A percentile compares a stretch with the other conserved stretches of the same genome.
phyloP scores from a whole-genome alignment of 495 filamentous ascomycete genomes.

The Eremomyces bilateralis region DNA sequence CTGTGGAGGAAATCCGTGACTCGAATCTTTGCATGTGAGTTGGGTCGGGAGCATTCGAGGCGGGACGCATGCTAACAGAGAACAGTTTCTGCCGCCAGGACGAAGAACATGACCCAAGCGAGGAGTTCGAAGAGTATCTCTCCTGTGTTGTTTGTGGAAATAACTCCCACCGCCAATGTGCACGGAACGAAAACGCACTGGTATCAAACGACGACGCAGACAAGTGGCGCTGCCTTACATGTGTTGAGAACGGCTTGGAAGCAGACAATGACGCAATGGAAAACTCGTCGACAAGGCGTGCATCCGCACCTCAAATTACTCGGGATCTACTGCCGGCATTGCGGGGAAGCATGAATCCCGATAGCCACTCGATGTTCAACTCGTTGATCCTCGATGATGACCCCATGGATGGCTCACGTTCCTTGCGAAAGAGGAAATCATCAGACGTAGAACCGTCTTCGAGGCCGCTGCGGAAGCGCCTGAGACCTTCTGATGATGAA shows the following conservation, averaged over 20 bases:
- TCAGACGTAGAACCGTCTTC: conserved; percentile 29
- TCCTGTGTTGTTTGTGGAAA: conserved; percentile 64
- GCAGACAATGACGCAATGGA: conserved; percentile 20
- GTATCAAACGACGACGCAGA: conserved; percentile 39
- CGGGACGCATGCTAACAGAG: conserved; percentile 1
- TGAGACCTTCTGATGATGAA: conserved; percentile 9
- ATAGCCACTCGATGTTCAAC: conserved; percentile 71
- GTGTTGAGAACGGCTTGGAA: conserved; percentile 40
- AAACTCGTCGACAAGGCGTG: conserved; percentile 16
- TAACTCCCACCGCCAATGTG: conserved; percentile 88
- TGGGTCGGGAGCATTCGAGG: background rate
- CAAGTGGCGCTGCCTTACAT: conserved; percentile 63
- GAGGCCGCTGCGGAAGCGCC: conserved; percentile 17
- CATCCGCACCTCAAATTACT: conserved; percentile 23
- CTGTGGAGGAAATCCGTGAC: conserved; percentile 39
- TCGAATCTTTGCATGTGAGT: conserved; percentile 47
- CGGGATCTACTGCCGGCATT: conserved; percentile 59
- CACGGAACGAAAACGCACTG: conserved; percentile 54
- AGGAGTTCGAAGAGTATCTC: conserved; percentile 73
- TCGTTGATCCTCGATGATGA: conserved; percentile 60
- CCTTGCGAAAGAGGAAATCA: conserved; percentile 69
- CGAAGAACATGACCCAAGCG: conserved; percentile 67
- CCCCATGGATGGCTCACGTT: conserved; percentile 63
- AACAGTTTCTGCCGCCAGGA: conserved; percentile 53
- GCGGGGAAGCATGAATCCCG: conserved; percentile 44